phyloP scores from a whole-genome alignment of 2,329 filamentous ascomycete species.

The Zymoseptoria brevis region DNA sequence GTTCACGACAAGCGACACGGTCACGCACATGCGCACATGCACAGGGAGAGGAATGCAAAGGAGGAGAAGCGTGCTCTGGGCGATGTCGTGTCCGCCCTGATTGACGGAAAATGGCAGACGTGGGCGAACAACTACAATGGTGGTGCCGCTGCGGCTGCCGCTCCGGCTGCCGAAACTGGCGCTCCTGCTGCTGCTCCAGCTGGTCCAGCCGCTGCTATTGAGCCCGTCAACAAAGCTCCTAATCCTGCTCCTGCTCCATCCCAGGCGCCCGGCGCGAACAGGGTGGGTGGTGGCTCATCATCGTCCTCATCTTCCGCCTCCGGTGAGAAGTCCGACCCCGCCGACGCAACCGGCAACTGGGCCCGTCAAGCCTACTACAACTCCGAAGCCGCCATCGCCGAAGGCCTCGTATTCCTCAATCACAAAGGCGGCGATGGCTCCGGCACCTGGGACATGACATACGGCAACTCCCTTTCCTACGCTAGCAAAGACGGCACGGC shows the following conservation, averaged over 20 bases:
- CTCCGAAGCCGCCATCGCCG: slow-evolving; percentile 32
- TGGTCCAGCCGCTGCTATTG: too few relatives aligned
- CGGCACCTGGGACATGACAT: slow-evolving; percentile 46
- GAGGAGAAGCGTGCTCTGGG: slow-evolving; percentile 38
- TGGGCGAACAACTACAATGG: slow-evolving; percentile 53
- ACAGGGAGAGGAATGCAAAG: slow-evolving; percentile 27
- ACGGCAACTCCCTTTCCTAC: slow-evolving; percentile 53
- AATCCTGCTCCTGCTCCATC: slow-evolving; percentile 12
- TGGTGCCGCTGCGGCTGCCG: slow-evolving; percentile 9
- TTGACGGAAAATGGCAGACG: slow-evolving; percentile 49
- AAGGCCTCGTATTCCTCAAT: slow-evolving; percentile 53
- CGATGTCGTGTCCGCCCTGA: slow-evolving; percentile 49
- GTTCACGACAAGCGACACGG: slow-evolving; percentile 28
- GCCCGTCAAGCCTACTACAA: slow-evolving; percentile 31
- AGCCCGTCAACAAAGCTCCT: too few relatives aligned
- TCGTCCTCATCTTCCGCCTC: slow-evolving; percentile 16
- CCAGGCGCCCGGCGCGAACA: slow-evolving; percentile 7
- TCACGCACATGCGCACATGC: slow-evolving; percentile 47
- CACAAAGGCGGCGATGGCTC: slow-evolving; percentile 49
- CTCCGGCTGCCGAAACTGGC: slow-evolving; percentile 5
- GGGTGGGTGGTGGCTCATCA: slow-evolving; percentile 15
- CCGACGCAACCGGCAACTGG: slow-evolving; percentile 23
- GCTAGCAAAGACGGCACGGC: slow-evolving; percentile 40
- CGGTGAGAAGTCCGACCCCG: slow-evolving; percentile 9
- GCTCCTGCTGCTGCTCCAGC: slow-evolving; percentile 8